phyloP scores from a whole-genome alignment of 2,329 filamentous ascomycete genomes.

The Ceratocystis huliohia region DNA sequence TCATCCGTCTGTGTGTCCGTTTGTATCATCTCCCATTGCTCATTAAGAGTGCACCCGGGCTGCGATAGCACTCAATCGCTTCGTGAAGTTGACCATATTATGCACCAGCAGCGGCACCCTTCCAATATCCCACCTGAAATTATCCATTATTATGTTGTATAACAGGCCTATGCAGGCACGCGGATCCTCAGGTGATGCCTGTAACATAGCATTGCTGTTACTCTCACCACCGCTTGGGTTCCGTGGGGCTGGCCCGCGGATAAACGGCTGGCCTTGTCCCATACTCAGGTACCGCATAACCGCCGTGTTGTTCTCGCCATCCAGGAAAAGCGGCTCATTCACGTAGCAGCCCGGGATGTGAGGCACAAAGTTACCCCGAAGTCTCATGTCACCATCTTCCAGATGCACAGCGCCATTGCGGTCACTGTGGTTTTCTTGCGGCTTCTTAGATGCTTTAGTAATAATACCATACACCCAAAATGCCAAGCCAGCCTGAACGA shows the following conservation, averaged over 20 bases:
- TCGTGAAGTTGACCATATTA: constrained; percentile 52
- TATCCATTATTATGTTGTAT: constrained; percentile 42
- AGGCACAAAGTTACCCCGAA: constrained; percentile 21
- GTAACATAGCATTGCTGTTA: constrained; percentile 23
- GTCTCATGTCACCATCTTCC: not conserved
- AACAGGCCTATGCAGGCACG: constrained; percentile 46
- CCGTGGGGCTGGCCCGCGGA: constrained; percentile 28
- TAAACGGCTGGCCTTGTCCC: constrained; percentile 41
- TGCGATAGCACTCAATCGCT: constrained; percentile 41
- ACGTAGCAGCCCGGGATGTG: constrained; percentile 26
- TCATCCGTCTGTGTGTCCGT: not conserved
- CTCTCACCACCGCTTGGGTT: not conserved
- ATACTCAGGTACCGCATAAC: constrained; percentile 45
- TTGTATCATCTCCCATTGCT: not conserved
- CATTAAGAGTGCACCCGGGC: constrained; percentile 25
- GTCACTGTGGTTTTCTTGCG: constrained; percentile 22
- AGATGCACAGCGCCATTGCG: too few species aligned
- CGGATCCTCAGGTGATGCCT: constrained; percentile 41
- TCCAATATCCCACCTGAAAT: constrained; percentile 36
- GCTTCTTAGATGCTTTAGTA: constrained; percentile 25
- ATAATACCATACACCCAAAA: constrained; percentile 59
- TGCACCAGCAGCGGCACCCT: constrained; percentile 50
- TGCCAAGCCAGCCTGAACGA: constrained; percentile 55
- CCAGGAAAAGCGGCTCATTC: constrained; percentile 39
- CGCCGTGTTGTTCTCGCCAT: constrained; percentile 40